Evolutionary conservation across 2,329 filamentous ascomycete species (phyloP).

Genomic region (Phoma sp.): DNA sequence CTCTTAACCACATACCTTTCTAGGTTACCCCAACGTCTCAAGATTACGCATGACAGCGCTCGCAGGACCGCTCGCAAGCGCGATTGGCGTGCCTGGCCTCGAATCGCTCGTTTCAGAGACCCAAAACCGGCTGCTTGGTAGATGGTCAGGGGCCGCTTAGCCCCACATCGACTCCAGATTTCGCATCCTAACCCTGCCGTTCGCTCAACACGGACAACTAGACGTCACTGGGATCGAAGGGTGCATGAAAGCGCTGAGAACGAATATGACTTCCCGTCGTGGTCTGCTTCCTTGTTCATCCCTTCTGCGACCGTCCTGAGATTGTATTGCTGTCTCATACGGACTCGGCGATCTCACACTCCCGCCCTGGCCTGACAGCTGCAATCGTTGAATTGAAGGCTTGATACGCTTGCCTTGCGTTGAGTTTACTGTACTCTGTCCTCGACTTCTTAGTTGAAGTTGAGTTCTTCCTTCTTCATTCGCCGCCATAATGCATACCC

Average conservation of each 20-base stretch:
- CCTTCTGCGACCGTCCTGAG: not conserved
- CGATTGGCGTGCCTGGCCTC: slow-evolving; percentile 13
- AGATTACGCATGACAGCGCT: slow-evolving; percentile 13
- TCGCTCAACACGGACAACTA: slow-evolving; percentile 14
- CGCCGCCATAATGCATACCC: slow-evolving; percentile 34
- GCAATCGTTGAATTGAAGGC: slow-evolving; percentile 1
- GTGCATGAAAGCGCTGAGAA: slow-evolving; percentile 8
- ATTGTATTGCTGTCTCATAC: not conserved
- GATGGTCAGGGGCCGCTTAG: slow-evolving; percentile 6
- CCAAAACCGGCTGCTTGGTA: slow-evolving; percentile 12
- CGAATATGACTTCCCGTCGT: not conserved
- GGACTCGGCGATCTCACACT: not conserved
- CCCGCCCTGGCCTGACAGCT: slow-evolving; percentile 12
- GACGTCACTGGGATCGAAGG: slow-evolving; percentile 9
- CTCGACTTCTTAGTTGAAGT: slow-evolving; percentile 18
- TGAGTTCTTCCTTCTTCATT: not conserved
- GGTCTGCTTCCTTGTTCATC: not conserved
- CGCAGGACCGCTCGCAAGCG: slow-evolving; percentile 10
- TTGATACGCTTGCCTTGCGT: slow-evolving; percentile 1
- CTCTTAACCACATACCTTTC: not conserved
- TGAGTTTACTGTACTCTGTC: not conserved
- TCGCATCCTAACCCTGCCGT: slow-evolving; percentile 10
- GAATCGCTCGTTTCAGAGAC: slow-evolving; percentile 16
- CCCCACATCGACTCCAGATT: slow-evolving; percentile 6
- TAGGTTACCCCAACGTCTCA: slow-evolving; percentile 4